phyloP scores from a whole-genome alignment of 1,284 basidiomycete species.

The Clitocybe nebularis region DNA sequence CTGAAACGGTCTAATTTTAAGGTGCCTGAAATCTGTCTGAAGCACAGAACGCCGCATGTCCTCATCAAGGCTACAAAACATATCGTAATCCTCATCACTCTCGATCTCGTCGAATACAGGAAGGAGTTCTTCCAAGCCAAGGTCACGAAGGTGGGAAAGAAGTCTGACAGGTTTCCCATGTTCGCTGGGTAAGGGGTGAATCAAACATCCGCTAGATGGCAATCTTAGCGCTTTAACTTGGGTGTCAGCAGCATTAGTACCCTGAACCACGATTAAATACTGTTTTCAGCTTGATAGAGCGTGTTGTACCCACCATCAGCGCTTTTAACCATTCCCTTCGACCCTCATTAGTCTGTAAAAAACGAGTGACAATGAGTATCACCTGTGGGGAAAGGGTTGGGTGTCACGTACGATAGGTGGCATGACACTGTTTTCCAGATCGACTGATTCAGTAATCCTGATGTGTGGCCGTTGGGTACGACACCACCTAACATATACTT shows the following conservation, averaged over 20 bases:
- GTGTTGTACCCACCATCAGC: neutral
- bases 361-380: neutral
- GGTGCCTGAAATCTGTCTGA: slow-evolving; percentile 6
- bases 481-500: slow-evolving; percentile 15
- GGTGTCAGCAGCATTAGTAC: neutral
- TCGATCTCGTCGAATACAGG: slow-evolving; percentile 22
- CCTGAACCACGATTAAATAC: neutral
- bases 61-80: slow-evolving; percentile 15
- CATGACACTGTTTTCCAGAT: neutral
- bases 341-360: neutral
- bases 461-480: too few relatives aligned
- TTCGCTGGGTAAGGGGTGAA: slow-evolving; percentile 16
- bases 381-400: neutral
- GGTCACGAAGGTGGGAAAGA: slow-evolving; percentile 13
- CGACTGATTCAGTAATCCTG: too few relatives aligned
- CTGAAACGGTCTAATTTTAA: slow-evolving; percentile 18
- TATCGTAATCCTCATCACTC: slow-evolving; percentile 18
- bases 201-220: slow-evolving; percentile 15
- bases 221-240: neutral
- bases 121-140: slow-evolving; percentile 22
- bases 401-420: neutral
- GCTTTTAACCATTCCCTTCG: neutral
- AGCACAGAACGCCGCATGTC: slow-evolving; percentile 12
- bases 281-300: neutral
- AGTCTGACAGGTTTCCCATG: slow-evolving; percentile 12